Evolutionary conservation across 768 basidiomycete genomes (phyloP).

Genomic region (Psilocybe cubensis): DNA sequence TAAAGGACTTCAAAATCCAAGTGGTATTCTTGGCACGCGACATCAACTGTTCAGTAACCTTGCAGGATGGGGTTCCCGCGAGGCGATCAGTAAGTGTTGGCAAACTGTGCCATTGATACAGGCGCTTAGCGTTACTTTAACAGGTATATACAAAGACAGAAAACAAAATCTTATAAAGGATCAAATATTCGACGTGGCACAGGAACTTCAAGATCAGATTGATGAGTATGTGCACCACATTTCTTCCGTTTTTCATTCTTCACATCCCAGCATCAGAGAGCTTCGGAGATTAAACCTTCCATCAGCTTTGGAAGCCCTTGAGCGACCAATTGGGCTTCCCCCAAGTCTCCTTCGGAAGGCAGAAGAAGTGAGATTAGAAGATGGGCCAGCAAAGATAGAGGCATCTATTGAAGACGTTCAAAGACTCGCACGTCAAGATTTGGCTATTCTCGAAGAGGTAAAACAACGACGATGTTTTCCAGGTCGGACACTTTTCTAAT

Average conservation of each 20-base stretch:
- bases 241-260: background rate
- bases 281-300: conserved; percentile 80
- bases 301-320: conserved; percentile 84
- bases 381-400: conserved; percentile 76
- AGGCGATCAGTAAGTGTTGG: conserved; percentile 87
- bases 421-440: conserved; percentile 63
- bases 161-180: conserved; percentile 73
- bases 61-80: conserved; percentile 83
- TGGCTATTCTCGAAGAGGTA: conserved; percentile 76
- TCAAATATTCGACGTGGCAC: conserved; percentile 61
- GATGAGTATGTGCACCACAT: conserved; percentile 52
- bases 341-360: conserved; percentile 86
- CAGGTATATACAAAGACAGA: conserved; percentile 84
- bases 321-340: conserved; percentile 85
- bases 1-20: conserved; percentile 60
- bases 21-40: conserved; percentile 52
- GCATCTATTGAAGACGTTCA: conserved; percentile 74
- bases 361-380: conserved; percentile 78
- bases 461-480: background rate
- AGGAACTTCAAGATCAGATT: conserved; percentile 61
- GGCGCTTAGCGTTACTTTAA: too few species aligned
- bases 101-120: too few species aligned
- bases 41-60: conserved; percentile 74
- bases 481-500: background rate
- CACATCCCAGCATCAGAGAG: conserved; percentile 42